Base-by-base conservation (phyloP, 1,284 basidiomycete genomes). In the Ustilago hordei region DNA sequence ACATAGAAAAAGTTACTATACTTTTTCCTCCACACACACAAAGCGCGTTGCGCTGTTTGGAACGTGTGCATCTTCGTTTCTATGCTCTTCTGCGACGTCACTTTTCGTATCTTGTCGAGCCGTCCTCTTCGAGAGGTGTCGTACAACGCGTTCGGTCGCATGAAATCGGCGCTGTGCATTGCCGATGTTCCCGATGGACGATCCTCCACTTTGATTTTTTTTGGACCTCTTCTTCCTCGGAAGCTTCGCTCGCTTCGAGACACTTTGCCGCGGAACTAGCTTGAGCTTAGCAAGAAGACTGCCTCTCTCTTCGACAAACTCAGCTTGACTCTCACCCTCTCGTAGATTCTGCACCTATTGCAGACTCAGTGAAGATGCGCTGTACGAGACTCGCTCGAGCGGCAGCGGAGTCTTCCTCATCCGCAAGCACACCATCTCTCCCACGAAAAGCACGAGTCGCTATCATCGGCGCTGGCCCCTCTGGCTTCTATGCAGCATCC, bases 401-500 rank as follows among this genome's bases (percentile, higher is more conserved):
- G 9, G 69, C 69, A 7, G 62, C 48, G 11, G 62, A 50, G 39
- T 55, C 61, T 12, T 23, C 55, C 1, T 53, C 69, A 13, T 31
- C 63, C 12, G 7, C 62, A 4, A 60, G 60, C 6, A 47, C 57
- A 1, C 45, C 57, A 0, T 8, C 58, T n/a, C 70, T 62, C 2
- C 48, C 64, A 9, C 61, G 54, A 34, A 54, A 41, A 48, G 63
- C 64, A 1, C 61, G 74, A 2, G 87, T 96, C 32, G 95, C 93
- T 17, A 90, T 96, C 78, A 87, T 95, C 36, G 95, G 95, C 34
- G 92, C 91, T 15, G 96, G 96, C 0, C 96, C 97, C 0, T 95
- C 95, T 8, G 95, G 93, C 0, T 98, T 99, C 88, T 99, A 98
- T 87, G 91, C 94, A 3, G 95, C 95, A 2, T 78, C 83, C 4